phyloP scores from a whole-genome alignment of 1,284 basidiomycete genomes.

The Vanrija humicola region DNA sequence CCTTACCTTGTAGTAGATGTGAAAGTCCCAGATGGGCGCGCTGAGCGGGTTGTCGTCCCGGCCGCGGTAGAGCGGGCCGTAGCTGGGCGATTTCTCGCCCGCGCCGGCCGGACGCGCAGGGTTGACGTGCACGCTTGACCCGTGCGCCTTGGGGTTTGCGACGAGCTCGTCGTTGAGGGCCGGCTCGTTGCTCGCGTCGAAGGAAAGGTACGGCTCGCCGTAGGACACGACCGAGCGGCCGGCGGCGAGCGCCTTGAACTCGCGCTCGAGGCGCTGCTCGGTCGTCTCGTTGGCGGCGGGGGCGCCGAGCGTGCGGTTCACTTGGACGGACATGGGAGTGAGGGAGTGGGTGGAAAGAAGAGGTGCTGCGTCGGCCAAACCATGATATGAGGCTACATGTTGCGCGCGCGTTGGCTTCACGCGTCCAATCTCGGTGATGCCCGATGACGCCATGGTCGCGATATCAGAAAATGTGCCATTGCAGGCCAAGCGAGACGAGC shows the following conservation, averaged over 20 bases:
- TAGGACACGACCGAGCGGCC: neutral
- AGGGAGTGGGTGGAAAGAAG: no score
- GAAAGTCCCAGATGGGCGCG: constrained; percentile 10
- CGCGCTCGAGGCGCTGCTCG: neutral
- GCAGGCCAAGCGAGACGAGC: no score
- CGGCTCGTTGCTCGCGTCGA: neutral
- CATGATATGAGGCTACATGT: no score
- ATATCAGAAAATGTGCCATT: no score
- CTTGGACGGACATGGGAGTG: no score
- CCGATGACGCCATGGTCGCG: no score
- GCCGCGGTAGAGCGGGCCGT: constrained; percentile 7
- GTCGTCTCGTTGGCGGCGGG: neutral
- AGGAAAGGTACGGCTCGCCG: neutral
- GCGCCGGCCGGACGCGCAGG: constrained; percentile 6
- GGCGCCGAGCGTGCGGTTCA: no score
- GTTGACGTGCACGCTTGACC: constrained; percentile 53
- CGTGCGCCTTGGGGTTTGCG: constrained; percentile 52
- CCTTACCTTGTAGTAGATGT: constrained; percentile 9
- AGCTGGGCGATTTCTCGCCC: neutral
- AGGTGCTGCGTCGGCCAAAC: no score
- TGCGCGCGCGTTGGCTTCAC: no score
- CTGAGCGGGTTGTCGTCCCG: neutral
- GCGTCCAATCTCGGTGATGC: no score
- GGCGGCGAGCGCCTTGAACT: no score
- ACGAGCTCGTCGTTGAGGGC: constrained; percentile 53